phyloP scores from a whole-genome alignment of 257 asterid genomes.

The Nicotiana obtusifolia region DNA sequence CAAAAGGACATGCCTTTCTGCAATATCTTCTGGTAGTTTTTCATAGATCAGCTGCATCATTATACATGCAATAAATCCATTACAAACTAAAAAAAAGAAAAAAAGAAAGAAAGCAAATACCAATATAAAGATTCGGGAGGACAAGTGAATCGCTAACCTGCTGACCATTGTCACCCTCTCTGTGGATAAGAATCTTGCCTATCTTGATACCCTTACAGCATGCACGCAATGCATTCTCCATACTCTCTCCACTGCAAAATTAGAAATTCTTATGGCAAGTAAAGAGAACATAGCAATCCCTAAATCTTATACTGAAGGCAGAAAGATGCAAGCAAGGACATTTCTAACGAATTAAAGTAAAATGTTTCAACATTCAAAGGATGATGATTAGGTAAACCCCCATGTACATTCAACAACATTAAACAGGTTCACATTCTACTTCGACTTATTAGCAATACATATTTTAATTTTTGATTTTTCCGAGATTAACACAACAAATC shows the following conservation, averaged over 20 bases:
- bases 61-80: background rate
- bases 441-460: background rate
- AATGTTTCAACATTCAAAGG: background rate
- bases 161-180: conserved; percentile 18
- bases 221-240: conserved; percentile 37
- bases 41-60: conserved; percentile 33
- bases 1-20: conserved; percentile 12
- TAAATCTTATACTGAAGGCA: background rate
- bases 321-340: background rate
- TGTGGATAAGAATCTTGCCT: conserved; percentile 16
- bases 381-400: background rate
- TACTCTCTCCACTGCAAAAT: conserved; percentile 65
- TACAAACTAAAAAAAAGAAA: background rate
- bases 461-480: background rate
- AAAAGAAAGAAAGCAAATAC: background rate
- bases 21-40: conserved; percentile 12
- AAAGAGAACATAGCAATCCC: background rate
- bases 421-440: background rate
- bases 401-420: background rate
- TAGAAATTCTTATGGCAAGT: background rate
- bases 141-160: background rate
- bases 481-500: background rate
- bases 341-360: background rate
- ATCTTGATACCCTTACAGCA: conserved; percentile 19
- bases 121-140: background rate